Evolutionary conservation across 768 basidiomycete species (phyloP), one percentile per base, ranked within the genome.

Genomic region (Tulasnella sp.): DNA sequence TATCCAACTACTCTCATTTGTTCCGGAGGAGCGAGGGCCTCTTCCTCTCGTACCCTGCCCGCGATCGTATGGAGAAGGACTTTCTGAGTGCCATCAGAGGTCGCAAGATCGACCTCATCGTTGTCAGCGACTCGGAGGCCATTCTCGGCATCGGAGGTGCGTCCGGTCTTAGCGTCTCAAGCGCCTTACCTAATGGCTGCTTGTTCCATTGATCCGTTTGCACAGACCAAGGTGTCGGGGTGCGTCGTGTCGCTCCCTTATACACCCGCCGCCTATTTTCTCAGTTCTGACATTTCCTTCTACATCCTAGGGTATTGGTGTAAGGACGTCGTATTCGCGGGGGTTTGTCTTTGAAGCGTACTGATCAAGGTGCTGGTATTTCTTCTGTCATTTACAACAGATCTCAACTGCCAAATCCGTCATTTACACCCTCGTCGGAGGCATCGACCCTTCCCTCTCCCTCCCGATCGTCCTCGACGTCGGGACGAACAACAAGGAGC

Each of bases 111-210:
- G 85, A 92, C 62, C 74, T 93, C 23, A 76, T 94, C 52, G 88
- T 93, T 24, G 84, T 85, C 56, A 86, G 88, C 0, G 91, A 94
- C 68, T 81, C 84, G 3, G 89, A 91, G 65, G 86, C 87, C 0
- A 92, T 93, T 61, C 73, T 94, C 9, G 91, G 91, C 15, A 83
- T 84, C 59, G 82, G 82, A 49, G 59, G 44, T 60, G 15, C 24
- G 52, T 34, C 21, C n/a, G n/a, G n/a, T n/a, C n/a, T n/a, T n/a
- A n/a, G n/a, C n/a, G n/a, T n/a, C n/a, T n/a, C n/a, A n/a, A n/a
- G n/a, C n/a, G n/a, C n/a, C 15, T 54, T 13, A 11, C 48, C 24
- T 17, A 67, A 67, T 69, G 17, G 5, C 50, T 21, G 52, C 52
- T 15, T 50, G 15, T 15, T 17, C 24, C 15, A 10, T 17, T 19